Base-by-base conservation (phyloP, 1,139 yeast species). In the Schizosaccharomyces versatilis region DNA sequence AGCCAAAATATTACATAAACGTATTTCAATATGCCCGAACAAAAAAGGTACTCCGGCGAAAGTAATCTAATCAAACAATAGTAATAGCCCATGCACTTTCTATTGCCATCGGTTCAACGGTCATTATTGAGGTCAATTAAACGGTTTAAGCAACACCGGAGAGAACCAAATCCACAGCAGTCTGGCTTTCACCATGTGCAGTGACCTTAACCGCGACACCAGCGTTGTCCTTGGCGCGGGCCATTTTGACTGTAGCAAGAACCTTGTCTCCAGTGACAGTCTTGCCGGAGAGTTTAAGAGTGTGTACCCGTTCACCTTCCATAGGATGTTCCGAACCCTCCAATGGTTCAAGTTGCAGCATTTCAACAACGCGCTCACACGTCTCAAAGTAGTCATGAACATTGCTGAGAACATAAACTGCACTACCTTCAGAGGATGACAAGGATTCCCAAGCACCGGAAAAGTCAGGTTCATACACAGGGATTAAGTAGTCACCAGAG, bases 401-500 rank as follows among this genome's bases (percentile, higher is more conserved):
- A 24, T 65, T 59, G 54, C 59, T 62, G 57, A 78, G 69, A 61
- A 76, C 75, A 70, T 77, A 83, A 57, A 86, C 80, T 53, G 75
- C 77, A 52, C 71, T 68, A 59, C 72, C 73, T 66, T 85, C 80
- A 58, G 71, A 68, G 41, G 57, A 59, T 44, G 75, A 74, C 60
- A 88, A 73, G 66, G 78, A 84, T 62, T 84, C 95, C 73, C 82
- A 88, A 42, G 77, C 70, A 54, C 77, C 72, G 7, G 82, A 77
- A 66, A 88, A 88, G 69, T 80, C 78, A 55, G 93, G 84, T 60
- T 82, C 77, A 66, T 79, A 86, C 39, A 85, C 73, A 55, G 95
- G 94, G 56, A 71, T 69, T 56, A 86, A 73, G 68, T 80, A 90
- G 67, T 86, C 96, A 53, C 95, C 95, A 12, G 93, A 82, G 44